Percentiles rank a stretch among this genome's conserved stretches.
These are phyloP conservation scores for Phlyctochytrium arcticum DNA, from an alignment of 192 early-diverging fungal genomes.

Conservation along the genomic window DNA sequence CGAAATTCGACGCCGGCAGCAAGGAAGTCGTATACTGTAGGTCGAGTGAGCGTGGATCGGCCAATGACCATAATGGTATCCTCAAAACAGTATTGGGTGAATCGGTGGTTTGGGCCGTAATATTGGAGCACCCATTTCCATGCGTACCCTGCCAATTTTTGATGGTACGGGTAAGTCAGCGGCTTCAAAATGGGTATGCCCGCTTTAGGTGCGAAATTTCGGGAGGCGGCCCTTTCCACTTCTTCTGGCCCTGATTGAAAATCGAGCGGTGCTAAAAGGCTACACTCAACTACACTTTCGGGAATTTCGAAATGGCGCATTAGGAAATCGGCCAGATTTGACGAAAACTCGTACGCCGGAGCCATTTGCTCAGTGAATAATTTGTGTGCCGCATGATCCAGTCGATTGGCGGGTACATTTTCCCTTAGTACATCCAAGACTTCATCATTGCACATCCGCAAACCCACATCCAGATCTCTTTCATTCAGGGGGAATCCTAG, in stretches of 20 bases:
- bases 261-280: not conserved
- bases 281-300: not conserved
- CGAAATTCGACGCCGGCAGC: constrained; percentile 12
- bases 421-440: not conserved
- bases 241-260: not conserved
- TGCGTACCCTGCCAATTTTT: not conserved
- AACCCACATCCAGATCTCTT: constrained; percentile 1
- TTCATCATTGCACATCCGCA: constrained; percentile 7
- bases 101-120: constrained; percentile 24
- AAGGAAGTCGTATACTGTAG: constrained; percentile 15
- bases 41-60: not conserved
- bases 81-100: constrained; percentile 16
- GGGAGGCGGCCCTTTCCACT: not conserved
- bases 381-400: not conserved
- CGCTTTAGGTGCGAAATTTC: not conserved
- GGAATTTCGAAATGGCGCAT: constrained; percentile 10
- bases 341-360: constrained; percentile 13
- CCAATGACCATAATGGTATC: constrained; percentile 10
- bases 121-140: constrained; percentile 25
- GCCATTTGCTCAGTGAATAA: constrained; percentile 20
- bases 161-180: not conserved
- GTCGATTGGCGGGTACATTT: not conserved
- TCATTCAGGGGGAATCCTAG: constrained; percentile 15
- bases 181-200: not conserved
- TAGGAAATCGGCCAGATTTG: constrained; percentile 7